Percentiles rank a stretch among this genome's conserved stretches.
These are phyloP conservation scores for Xylariaceae sp. DNA, from an alignment of 2,329 filamentous ascomycete genomes.

Conservation along the genomic window DNA sequence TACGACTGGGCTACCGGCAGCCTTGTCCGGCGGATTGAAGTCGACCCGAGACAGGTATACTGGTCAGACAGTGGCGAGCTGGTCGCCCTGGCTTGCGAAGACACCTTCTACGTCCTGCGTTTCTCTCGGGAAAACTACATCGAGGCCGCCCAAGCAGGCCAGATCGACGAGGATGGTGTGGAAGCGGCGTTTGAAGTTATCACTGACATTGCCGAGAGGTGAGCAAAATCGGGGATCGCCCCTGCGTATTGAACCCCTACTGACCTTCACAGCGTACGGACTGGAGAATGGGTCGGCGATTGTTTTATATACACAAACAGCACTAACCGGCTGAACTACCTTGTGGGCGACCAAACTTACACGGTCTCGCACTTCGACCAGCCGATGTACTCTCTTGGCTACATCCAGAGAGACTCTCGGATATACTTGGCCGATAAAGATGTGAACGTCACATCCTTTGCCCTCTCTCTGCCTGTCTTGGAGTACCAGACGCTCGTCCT, in stretches of 20 bases:
- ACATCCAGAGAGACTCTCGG: slow-evolving; percentile 89
- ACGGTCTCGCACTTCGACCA: slow-evolving; percentile 96
- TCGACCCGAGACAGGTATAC: slow-evolving; percentile 68
- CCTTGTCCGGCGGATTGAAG: slow-evolving; percentile 86
- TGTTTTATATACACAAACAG: slow-evolving; percentile 98
- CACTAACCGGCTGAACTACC: slow-evolving; percentile 93
- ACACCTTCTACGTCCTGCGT: slow-evolving; percentile 88
- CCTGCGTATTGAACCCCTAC: slow-evolving; percentile 11
- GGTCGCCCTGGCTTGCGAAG: slow-evolving; percentile 86
- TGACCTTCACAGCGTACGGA: slow-evolving; percentile 59
- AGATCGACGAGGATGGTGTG: slow-evolving; percentile 84
- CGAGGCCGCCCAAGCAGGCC: slow-evolving; percentile 71
- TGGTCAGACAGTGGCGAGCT: slow-evolving; percentile 97
- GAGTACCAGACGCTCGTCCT: slow-evolving; percentile 97
- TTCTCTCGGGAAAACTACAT: slow-evolving; percentile 87
- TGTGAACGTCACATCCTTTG: slow-evolving; percentile 82
- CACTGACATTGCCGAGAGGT: slow-evolving; percentile 89
- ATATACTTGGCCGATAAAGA: slow-evolving; percentile 97
- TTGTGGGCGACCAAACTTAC: slow-evolving; percentile 96
- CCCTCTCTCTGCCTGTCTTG: slow-evolving; percentile 82
- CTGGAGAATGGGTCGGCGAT: slow-evolving; percentile 96
- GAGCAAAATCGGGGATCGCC: slow-evolving; percentile 10
- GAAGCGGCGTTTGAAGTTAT: slow-evolving; percentile 95
- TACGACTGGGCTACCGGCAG: slow-evolving; percentile 93
- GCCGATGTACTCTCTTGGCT: slow-evolving; percentile 89